Evolutionary conservation across 1,139 yeast species (phyloP).

Genomic region (Hansenula lynferdii): DNA sequence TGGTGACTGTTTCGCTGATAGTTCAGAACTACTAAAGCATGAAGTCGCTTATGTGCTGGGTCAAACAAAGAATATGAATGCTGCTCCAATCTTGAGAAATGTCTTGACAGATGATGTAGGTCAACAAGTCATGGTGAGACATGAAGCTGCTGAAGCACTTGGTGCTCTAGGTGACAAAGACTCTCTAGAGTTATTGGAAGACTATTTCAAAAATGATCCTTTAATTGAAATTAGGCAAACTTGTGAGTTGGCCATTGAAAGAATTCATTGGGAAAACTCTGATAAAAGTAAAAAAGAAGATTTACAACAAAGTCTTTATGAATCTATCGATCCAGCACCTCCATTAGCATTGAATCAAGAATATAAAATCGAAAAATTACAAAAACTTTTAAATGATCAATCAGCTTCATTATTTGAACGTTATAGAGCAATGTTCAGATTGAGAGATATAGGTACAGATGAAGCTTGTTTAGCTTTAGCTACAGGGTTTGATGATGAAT

Average conservation of each 20-base stretch:
- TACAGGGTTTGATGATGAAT: constrained; percentile 80
- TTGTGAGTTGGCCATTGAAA: constrained; percentile 92
- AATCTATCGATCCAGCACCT: constrained; percentile 97
- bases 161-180: constrained; percentile 90
- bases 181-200: constrained; percentile 63
- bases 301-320: constrained; percentile 71
- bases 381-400: constrained; percentile 70
- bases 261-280: constrained; percentile 89
- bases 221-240: constrained; percentile 90
- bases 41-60: constrained; percentile 99
- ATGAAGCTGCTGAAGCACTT: constrained; percentile 98
- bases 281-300: constrained; percentile 57
- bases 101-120: constrained; percentile 55
- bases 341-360: constrained; percentile 71
- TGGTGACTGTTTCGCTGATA: constrained; percentile 73
- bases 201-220: constrained; percentile 69
- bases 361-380: constrained; percentile 57
- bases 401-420: constrained; percentile 80
- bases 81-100: constrained; percentile 71
- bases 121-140: constrained; percentile 96
- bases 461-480: constrained; percentile 94
- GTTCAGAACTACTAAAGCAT: constrained; percentile 91
- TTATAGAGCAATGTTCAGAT: constrained; percentile 97
- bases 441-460: constrained; percentile 89
- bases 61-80: constrained; percentile 79